Evolutionary conservation across 2,329 filamentous ascomycete species (phyloP).

Genomic region (Trichoderma sp.): DNA sequence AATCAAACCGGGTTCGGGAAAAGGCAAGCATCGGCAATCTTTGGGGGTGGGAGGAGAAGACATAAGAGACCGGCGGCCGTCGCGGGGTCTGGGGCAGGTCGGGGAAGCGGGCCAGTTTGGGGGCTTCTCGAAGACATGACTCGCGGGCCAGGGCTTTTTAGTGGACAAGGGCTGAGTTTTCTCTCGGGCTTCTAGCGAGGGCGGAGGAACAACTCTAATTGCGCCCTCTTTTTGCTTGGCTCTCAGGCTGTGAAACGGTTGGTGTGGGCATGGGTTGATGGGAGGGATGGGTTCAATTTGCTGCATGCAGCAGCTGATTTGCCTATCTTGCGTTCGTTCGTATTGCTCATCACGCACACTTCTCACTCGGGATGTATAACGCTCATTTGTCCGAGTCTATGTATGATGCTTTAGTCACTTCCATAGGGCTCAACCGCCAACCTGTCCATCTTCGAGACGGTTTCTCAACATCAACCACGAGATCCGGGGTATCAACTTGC

Average conservation of each 20-base stretch:
- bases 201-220: conserved; percentile 12
- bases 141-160: neutral
- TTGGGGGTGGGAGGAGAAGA: neutral
- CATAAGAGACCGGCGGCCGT: neutral
- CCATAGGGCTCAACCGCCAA: neutral
- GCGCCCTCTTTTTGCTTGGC: conserved; percentile 7
- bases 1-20: neutral
- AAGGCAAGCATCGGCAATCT: conserved; percentile 14
- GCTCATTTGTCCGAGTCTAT: neutral
- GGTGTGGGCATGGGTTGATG: neutral
- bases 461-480: neutral
- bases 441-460: neutral
- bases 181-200: conserved; percentile 14
- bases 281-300: neutral
- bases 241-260: neutral
- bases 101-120: conserved; percentile 10
- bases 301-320: neutral
- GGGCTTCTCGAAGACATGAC: neutral
- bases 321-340: neutral
- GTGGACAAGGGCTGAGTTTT: neutral
- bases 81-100: conserved; percentile 16
- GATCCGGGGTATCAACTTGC: neutral
- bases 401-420: neutral
- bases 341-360: neutral
- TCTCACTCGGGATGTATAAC: neutral